Base-by-base conservation (phyloP, 2,329 filamentous ascomycete genomes). In the Paramyrothecium sp. region DNA sequence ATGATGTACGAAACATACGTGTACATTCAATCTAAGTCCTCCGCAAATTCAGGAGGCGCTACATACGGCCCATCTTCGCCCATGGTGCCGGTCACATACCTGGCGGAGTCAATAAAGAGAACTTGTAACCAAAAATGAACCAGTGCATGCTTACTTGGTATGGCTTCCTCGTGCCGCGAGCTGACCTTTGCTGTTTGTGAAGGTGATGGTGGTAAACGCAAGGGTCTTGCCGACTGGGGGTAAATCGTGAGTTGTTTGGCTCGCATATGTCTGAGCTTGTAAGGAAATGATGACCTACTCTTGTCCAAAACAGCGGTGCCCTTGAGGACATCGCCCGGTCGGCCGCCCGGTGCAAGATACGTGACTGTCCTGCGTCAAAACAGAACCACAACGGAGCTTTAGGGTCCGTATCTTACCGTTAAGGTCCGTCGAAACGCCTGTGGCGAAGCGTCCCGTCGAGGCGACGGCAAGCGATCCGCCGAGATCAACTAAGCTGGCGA, bases 401-500 rank as follows among this genome's bases (percentile, higher is more conserved):
- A 16, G n/a, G n/a, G 38, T 17, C 7, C n/a, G 5, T 44, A 13
- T 23, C 49, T 41, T 69, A 85, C 85, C 83, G 55, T 86, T 89
- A 16, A 89, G 68, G 61, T 89, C 86, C 0, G 86, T 89, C 2
- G 86, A 86, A 3, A 89, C 86, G 12, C 86, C 86, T 0, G 86
- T 89, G 19, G 81, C 78, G 63, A 83, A 88, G 1, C 85, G 73
- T 0, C 86, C 86, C 60, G 81, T 85, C 1, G 86, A 88, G 1
- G 86, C 86, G 3, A 89, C 85, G 11, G 86, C 86, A 3, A 89
- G 76, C 0, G 86, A 89, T 16, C 86, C 86, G 12, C 85, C 85
- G 0, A 89, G 75, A 60, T 89, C 86, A 26, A 89, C 87, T 75
- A 93, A 87, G 68, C 87, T 90, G 3, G 90, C 90, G 26, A 94